Evolutionary conservation across 163 green algal species (phyloP).

Genomic region (Scenedesmus sp.): DNA sequence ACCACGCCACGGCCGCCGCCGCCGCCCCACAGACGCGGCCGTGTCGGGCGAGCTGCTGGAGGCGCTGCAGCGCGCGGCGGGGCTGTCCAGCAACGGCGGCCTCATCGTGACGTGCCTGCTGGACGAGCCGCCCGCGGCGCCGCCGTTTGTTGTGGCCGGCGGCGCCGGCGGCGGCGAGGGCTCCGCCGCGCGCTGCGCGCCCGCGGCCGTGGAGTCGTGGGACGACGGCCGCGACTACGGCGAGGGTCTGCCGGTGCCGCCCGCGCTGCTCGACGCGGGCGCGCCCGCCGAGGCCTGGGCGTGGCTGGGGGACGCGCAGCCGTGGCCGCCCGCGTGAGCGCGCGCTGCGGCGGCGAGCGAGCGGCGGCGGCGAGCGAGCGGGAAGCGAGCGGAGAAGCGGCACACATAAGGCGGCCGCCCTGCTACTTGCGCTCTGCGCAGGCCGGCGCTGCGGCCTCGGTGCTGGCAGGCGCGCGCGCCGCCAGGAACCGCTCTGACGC

Average conservation of each 20-base stretch:
- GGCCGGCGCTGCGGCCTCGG: not conserved
- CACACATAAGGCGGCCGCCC: not conserved
- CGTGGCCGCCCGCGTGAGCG: constrained; percentile 2
- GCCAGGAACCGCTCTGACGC: not conserved
- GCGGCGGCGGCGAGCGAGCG: not conserved
- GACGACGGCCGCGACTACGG: constrained; percentile 33
- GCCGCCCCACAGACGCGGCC: constrained; percentile 8
- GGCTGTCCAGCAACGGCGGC: constrained; percentile 13
- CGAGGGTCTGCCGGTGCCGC: constrained; percentile 27
- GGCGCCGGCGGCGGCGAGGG: constrained; percentile 6
- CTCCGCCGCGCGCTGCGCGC: not conserved
- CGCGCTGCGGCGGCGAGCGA: too few species aligned
- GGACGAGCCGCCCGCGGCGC: constrained; percentile 23
- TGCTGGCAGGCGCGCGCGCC: not conserved
- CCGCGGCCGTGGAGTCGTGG: constrained; percentile 12
- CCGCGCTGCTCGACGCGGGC: constrained; percentile 16
- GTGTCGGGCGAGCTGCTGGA: constrained; percentile 60
- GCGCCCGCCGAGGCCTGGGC: constrained; percentile 21
- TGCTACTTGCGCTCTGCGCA: not conserved
- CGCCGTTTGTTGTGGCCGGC: constrained; percentile 22
- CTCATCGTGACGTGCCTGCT: constrained; percentile 40
- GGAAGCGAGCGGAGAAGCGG: not conserved
- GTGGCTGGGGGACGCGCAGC: constrained; percentile 5
- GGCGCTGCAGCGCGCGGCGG: constrained; percentile 49
- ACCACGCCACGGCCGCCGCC: too few species aligned